Conservation (phyloP, 1,284 basidiomycete species). For the Ustilago loliicola region DNA sequence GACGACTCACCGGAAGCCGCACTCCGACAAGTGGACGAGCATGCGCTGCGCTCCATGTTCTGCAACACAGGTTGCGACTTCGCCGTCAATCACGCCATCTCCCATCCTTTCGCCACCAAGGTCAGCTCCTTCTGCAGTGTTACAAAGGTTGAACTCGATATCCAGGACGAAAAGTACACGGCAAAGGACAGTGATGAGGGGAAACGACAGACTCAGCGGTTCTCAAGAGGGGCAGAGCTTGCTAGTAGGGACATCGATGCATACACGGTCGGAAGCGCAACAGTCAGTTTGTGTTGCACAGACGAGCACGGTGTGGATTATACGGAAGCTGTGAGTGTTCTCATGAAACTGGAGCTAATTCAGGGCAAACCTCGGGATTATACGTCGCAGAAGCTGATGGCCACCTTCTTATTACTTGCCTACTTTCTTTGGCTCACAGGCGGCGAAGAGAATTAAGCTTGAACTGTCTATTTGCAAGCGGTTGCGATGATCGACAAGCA, state of each 20-base stretch:
- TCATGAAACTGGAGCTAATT: background rate
- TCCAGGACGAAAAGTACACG: slow-evolving; percentile 27
- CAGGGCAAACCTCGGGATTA: background rate
- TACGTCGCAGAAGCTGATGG: background rate
- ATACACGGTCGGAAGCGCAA: slow-evolving; percentile 31
- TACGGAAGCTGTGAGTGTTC: slow-evolving; percentile 17
- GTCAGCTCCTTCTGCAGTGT: slow-evolving; percentile 28
- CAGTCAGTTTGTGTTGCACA: slow-evolving; percentile 30
- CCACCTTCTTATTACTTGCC: background rate
- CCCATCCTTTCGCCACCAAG: slow-evolving; percentile 16
- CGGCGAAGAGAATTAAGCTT: slow-evolving; percentile 31
- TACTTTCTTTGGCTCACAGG: slow-evolving; percentile 1
- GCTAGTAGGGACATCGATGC: slow-evolving; percentile 37
- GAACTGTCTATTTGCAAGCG: slow-evolving; percentile 41
- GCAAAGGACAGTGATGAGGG: slow-evolving; percentile 19
- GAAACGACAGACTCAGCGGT: background rate
- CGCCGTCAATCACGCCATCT: slow-evolving; percentile 21
- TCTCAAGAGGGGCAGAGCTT: background rate
- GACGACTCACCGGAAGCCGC: slow-evolving; percentile 38
- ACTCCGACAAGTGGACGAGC: slow-evolving; percentile 34
- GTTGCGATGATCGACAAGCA: background rate
- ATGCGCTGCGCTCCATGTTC: slow-evolving; percentile 27
- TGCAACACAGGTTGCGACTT: slow-evolving; percentile 38
- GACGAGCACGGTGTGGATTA: slow-evolving; percentile 15
- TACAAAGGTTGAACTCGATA: slow-evolving; percentile 26